Percentiles rank a stretch among this genome's conserved stretches.
These are phyloP conservation scores for Fusarium xyrophilum DNA, from an alignment of 2,329 filamentous ascomycete species.

Conservation along the genomic window DNA sequence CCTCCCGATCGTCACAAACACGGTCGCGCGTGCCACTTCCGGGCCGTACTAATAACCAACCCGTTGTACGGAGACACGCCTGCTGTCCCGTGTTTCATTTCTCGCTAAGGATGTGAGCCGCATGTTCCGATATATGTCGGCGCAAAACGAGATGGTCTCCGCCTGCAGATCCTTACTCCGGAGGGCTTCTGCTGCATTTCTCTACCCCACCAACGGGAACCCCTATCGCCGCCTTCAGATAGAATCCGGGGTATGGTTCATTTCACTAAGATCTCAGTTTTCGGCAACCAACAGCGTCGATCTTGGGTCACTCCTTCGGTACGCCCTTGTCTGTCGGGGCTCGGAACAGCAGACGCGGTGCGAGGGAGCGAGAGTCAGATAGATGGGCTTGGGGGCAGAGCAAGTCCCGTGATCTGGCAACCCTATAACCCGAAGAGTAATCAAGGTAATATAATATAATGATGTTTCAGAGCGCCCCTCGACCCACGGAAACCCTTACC, in stretches of 20 bases:
- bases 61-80: neutral
- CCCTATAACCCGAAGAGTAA: neutral
- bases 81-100: neutral
- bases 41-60: neutral
- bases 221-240: neutral
- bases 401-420: neutral
- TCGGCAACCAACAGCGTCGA: neutral
- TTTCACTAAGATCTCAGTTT: neutral
- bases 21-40: neutral
- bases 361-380: no score
- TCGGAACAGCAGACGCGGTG: no score
- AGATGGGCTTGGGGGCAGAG: fast-evolving
- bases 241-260: neutral
- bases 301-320: neutral
- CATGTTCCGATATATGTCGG: neutral
- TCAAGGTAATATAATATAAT: neutral
- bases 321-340: neutral
- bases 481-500: neutral
- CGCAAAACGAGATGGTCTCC: neutral
- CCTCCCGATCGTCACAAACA: neutral
- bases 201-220: neutral
- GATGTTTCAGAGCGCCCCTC: neutral
- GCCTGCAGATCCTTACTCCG: neutral
- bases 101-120: neutral
- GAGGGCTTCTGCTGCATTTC: neutral